Conservation (phyloP, 139 green algal species). For the Marvania coccoides region DNA sequence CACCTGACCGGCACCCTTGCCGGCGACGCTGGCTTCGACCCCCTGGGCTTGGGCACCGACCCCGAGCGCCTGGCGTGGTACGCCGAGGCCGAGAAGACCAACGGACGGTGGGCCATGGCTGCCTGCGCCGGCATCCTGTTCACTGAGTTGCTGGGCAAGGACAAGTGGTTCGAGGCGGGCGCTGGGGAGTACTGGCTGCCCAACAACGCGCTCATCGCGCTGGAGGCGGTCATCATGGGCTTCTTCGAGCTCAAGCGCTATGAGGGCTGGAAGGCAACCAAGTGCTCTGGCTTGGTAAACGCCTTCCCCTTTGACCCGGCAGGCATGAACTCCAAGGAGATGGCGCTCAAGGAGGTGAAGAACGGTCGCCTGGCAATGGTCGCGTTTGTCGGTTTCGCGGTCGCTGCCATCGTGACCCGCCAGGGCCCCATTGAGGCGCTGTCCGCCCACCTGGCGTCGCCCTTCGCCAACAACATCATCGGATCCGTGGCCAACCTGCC, state of each 20-base stretch:
- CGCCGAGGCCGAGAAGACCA: slow-evolving; percentile 81
- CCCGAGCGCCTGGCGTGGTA: slow-evolving; percentile 52
- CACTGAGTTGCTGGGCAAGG: slow-evolving; percentile 39
- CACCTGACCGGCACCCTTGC: slow-evolving; percentile 1
- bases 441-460: slow-evolving; percentile 44
- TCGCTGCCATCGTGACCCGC: slow-evolving; percentile 43
- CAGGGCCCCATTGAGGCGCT: slow-evolving; percentile 56
- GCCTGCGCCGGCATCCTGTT: slow-evolving; percentile 69
- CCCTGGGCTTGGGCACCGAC: slow-evolving; percentile 62
- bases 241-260: slow-evolving; percentile 84
- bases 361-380: slow-evolving; percentile 58
- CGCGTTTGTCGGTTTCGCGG: slow-evolving; percentile 71
- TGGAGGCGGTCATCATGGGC: slow-evolving; percentile 70
- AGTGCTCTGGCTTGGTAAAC: slow-evolving; percentile 33
- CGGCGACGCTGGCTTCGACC: slow-evolving; percentile 60
- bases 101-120: slow-evolving; percentile 85
- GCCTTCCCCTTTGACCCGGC: slow-evolving; percentile 47
- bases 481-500: slow-evolving; percentile 44
- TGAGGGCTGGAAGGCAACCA: slow-evolving; percentile 76
- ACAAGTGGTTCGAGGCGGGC: slow-evolving; percentile 30
- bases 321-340: slow-evolving; percentile 36
- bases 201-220: slow-evolving; percentile 44
- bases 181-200: slow-evolving; percentile 30
- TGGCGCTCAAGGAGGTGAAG: slow-evolving; percentile 44
- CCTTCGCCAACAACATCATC: slow-evolving; percentile 72